These are phyloP conservation scores for Nectriaceae sp. DNA, from an alignment of 2,329 filamentous ascomycete genomes.

Conservation along the genomic window DNA sequence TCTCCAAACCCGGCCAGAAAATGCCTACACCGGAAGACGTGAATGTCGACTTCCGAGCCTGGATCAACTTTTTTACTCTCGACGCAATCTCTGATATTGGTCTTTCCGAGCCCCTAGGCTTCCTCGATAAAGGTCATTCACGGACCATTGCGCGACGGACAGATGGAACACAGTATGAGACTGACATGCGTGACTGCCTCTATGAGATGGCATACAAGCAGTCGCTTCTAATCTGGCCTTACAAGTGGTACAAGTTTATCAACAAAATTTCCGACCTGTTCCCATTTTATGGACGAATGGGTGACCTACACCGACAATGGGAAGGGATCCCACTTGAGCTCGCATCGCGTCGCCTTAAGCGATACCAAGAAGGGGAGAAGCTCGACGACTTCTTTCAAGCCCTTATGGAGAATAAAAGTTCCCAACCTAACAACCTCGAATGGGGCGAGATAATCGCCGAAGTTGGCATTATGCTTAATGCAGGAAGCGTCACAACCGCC, in stretches of 20 bases:
- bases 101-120: slow-evolving; percentile 48
- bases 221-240: slow-evolving; percentile 51
- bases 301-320: slow-evolving; percentile 34
- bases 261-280: slow-evolving; percentile 49
- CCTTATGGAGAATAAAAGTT: slow-evolving; percentile 50
- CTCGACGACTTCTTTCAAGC: slow-evolving; percentile 59
- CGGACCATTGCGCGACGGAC: slow-evolving; percentile 40
- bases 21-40: too few species aligned
- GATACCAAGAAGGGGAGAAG: slow-evolving; percentile 45
- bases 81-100: slow-evolving; percentile 60
- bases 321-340: slow-evolving; percentile 41
- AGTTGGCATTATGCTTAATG: slow-evolving; percentile 51
- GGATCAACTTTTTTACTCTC: slow-evolving; percentile 54
- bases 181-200: slow-evolving; percentile 48
- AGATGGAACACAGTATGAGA: slow-evolving; percentile 46
- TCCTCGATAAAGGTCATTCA: slow-evolving; percentile 50
- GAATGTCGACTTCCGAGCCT: slow-evolving; percentile 50
- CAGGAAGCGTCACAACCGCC: slow-evolving; percentile 50
- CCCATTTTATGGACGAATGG: slow-evolving; percentile 31
- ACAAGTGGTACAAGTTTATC: slow-evolving; percentile 49
- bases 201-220: slow-evolving; percentile 51
- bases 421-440: slow-evolving; percentile 41
- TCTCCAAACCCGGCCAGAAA: too few species aligned
- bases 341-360: slow-evolving; percentile 26
- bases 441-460: slow-evolving; percentile 60